Evolutionary conservation across 129 eudicot genomes (phyloP), one percentile per base, ranked within the genome.

Genomic region (Pittosporum tobira): DNA sequence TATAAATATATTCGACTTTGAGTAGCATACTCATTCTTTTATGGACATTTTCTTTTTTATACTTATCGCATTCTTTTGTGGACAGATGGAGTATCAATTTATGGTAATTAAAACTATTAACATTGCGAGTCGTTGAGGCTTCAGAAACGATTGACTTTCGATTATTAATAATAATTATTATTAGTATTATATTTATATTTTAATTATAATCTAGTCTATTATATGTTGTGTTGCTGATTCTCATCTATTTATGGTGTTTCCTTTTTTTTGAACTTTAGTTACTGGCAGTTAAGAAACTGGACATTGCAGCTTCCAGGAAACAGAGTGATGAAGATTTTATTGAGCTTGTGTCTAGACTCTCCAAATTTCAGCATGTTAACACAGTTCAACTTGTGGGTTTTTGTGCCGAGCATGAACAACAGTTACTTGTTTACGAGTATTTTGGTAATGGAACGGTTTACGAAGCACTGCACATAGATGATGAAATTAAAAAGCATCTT

Each of bases 371-470:
- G 6, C 94, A 91, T 71, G 95, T 89, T 37, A 86, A 91, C 68
- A 85, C 86, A 47, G 94, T 91, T 51, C 85, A 91, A 65, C 84
- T 91, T 58, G 75, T 91, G 88, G 99, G 99, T 34, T 87, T 83
- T 68, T 91, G 99, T 40, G 68, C 91, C 27, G 99, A 91, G 69
- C 94, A 87, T 60, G 87, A 91, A 62, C 85, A 91, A 62, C 75
- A 85, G 70, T 79, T 87, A 46, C 65, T 91, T 57, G 62, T 91
- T 3, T 91, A 81, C 43, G 91, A 91, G 75, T 83, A 83, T 48
- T 91, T 96, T 63, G 60, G 81, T 67, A 70, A 71, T 61, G 96
- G 96, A 36, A 71, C 96, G 23, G 75, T 91, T 25, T 83, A 83
- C 25, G 96, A 91, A 49, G 85, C 90, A 34, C 61, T 91, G 30